phyloP scores from a whole-genome alignment of 73 alveolate species.

The Paramecium octaurelia region DNA sequence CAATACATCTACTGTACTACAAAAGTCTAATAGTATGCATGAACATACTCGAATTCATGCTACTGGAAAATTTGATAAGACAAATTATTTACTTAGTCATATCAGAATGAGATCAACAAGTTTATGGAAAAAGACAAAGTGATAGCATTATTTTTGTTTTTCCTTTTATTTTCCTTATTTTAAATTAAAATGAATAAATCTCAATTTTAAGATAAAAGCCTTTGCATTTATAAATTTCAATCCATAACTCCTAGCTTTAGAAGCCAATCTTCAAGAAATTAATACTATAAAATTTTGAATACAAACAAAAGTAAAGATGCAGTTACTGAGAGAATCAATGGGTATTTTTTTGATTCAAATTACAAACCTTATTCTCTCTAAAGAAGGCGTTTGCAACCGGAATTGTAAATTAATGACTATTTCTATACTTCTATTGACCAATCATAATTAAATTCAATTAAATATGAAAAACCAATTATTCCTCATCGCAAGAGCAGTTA shows the following conservation, averaged over 20 bases:
- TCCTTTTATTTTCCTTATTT: background rate
- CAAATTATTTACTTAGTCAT: background rate
- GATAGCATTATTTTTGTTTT: background rate
- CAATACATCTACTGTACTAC: background rate
- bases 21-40: background rate
- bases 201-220: background rate
- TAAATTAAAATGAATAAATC: background rate
- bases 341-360: background rate
- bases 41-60: conserved; percentile 14
- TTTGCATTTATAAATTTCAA: background rate
- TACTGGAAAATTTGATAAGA: background rate
- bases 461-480: background rate
- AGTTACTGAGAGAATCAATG: background rate
- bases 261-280: background rate
- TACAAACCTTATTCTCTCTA: background rate
- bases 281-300: background rate
- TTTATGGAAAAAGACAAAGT: background rate
- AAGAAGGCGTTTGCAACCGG: background rate
- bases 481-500: background rate
- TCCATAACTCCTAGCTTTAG: background rate
- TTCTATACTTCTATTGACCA: background rate
- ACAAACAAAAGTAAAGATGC: background rate
- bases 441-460: background rate
- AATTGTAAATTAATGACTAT: background rate
- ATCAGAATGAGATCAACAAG: conserved; percentile 15